Percentiles rank a stretch among this genome's conserved stretches.
phyloP scores from a whole-genome alignment of 495 filamentous ascomycete genomes.

The Neurospora sp. region DNA sequence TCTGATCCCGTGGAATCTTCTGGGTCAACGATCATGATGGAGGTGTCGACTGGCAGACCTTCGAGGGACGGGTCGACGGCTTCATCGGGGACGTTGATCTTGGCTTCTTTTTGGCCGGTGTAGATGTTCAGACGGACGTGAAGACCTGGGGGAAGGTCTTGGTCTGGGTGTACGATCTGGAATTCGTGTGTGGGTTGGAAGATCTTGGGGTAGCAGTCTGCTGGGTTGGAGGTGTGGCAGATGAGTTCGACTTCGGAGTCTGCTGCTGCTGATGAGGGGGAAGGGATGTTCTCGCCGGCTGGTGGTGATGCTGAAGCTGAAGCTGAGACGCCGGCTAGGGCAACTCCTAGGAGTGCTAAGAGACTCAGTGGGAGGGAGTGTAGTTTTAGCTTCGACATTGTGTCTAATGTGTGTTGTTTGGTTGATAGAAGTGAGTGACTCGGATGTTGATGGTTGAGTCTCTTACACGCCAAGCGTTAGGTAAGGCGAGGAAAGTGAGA shows the following conservation, averaged over 20 bases:
- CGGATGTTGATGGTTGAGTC: background rate
- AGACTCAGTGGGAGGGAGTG: slow-evolving; percentile 14
- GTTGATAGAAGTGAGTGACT: background rate
- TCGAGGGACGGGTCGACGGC: slow-evolving; percentile 27
- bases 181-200: slow-evolving; percentile 54
- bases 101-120: slow-evolving; percentile 53
- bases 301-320: slow-evolving; percentile 15
- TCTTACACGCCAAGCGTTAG: background rate
- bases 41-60: slow-evolving; percentile 36
- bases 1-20: slow-evolving; percentile 12
- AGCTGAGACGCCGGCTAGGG: slow-evolving; percentile 5
- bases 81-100: slow-evolving; percentile 45
- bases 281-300: slow-evolving; percentile 5
- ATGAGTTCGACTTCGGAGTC: slow-evolving; percentile 40
- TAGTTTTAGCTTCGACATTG: slow-evolving; percentile 12
- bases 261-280: background rate
- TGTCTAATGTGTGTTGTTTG: background rate
- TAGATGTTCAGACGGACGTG: slow-evolving; percentile 54
- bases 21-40: slow-evolving; percentile 36
- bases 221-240: slow-evolving; percentile 47
- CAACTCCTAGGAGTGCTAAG: slow-evolving; percentile 14
- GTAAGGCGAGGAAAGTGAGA: background rate
- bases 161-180: slow-evolving; percentile 49
- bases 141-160: slow-evolving; percentile 51
- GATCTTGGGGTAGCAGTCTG: slow-evolving; percentile 53